Conservation (phyloP, 1,139 yeast species). For the Taphrina betulina region DNA sequence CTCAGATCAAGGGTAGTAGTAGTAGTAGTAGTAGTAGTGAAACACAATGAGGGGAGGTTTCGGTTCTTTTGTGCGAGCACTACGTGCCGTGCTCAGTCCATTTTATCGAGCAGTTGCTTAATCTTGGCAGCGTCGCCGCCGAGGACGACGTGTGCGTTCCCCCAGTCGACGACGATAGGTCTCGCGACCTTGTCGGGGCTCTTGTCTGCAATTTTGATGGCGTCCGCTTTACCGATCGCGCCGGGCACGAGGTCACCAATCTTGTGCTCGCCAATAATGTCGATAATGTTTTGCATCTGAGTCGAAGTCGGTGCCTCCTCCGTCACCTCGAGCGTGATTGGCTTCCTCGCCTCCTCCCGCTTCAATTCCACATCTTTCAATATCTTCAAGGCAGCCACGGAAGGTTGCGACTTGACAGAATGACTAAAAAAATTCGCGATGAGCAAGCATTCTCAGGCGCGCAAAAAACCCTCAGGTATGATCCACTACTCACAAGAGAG, state of each 20-base stretch:
- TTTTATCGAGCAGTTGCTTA: constrained; percentile 16
- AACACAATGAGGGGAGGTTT: no score
- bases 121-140: constrained; percentile 22
- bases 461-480: neutral
- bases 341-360: constrained; percentile 7
- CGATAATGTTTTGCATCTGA: constrained; percentile 20
- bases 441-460: neutral
- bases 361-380: constrained; percentile 25
- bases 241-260: constrained; percentile 24
- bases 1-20: no score
- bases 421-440: constrained; percentile 2
- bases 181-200: constrained; percentile 4
- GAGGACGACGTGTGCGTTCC: constrained; percentile 24
- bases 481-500: constrained; percentile 12
- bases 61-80: no score
- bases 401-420: constrained; percentile 16
- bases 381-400: constrained; percentile 15
- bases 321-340: constrained; percentile 24
- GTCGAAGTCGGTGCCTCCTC: constrained; percentile 29
- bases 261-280: constrained; percentile 13
- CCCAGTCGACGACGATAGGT: constrained; percentile 30
- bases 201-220: constrained; percentile 13
- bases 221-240: constrained; percentile 17
- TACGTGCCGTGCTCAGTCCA: no score
- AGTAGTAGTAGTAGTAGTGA: no score